phyloP scores from a whole-genome alignment of 169 alveolate genomes.

The Plasmodium malariae region DNA sequence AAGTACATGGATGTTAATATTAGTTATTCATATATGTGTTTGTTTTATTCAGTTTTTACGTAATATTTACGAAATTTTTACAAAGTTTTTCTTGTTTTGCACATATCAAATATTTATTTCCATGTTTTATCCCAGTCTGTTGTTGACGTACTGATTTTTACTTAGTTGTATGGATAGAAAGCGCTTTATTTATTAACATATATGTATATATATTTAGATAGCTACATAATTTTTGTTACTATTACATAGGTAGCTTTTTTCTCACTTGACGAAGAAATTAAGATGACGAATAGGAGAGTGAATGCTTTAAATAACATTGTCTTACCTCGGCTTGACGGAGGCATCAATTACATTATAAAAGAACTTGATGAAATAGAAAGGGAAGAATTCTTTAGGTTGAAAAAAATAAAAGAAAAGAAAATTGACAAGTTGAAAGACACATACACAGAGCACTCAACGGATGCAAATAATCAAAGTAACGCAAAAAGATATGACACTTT shows the following conservation, averaged over 20 bases:
- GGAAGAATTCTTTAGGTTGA: slow-evolving; percentile 92
- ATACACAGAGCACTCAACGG: slow-evolving; percentile 27
- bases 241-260: slow-evolving; percentile 90
- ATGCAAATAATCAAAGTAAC: slow-evolving; percentile 20
- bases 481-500: slow-evolving; percentile 24
- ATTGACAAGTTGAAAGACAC: slow-evolving; percentile 41
- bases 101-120: too few species aligned
- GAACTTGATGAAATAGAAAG: slow-evolving; percentile 96
- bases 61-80: too few species aligned
- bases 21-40: too few species aligned
- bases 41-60: too few species aligned
- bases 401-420: slow-evolving; percentile 76
- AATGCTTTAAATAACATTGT: slow-evolving; percentile 97
- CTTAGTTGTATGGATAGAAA: too few species aligned
- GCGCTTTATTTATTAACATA: background rate
- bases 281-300: slow-evolving; percentile 96
- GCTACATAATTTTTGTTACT: background rate
- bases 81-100: too few species aligned
- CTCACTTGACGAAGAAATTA: slow-evolving; percentile 95
- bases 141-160: too few species aligned
- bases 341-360: slow-evolving; percentile 92
- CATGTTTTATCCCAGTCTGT: too few species aligned
- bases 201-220: background rate
- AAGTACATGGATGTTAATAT: too few species aligned
- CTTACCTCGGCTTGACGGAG: slow-evolving; percentile 93